Conservation (phyloP, 1,284 basidiomycete genomes). For the Fomes fomentarius region DNA sequence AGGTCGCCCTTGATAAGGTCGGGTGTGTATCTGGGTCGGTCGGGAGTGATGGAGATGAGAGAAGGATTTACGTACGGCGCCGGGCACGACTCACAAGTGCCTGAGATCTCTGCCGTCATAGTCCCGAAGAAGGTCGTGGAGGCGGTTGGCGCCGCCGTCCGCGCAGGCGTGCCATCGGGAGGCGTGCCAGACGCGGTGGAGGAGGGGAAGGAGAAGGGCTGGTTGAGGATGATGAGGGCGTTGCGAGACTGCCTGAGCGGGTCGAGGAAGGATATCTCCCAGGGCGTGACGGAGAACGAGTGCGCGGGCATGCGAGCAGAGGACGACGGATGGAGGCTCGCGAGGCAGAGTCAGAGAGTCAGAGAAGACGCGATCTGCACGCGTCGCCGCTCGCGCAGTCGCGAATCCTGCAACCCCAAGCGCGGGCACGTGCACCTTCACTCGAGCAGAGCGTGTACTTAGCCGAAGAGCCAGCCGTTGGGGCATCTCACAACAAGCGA, state of each 20-base stretch:
- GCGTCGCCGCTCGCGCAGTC: constrained; percentile 14
- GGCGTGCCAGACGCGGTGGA: constrained; percentile 72
- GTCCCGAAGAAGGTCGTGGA: constrained; percentile 64
- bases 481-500: constrained; percentile 5
- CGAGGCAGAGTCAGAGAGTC: background rate
- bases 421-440: constrained; percentile 21
- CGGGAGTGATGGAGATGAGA: constrained; percentile 2
- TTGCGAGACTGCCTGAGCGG: constrained; percentile 22
- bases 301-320: background rate
- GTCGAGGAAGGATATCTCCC: constrained; percentile 41
- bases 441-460: constrained; percentile 16
- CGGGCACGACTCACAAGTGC: constrained; percentile 32
- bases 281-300: constrained; percentile 19
- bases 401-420: constrained; percentile 1
- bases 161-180: constrained; percentile 78
- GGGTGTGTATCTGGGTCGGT: constrained; percentile 63
- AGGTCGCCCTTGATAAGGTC: constrained; percentile 93
- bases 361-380: background rate
- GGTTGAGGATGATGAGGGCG: constrained; percentile 88
- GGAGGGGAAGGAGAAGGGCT: constrained; percentile 73
- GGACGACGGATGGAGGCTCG: background rate
- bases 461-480: constrained; percentile 13
- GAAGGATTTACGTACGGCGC: constrained; percentile 17
- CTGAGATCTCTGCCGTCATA: constrained; percentile 32
- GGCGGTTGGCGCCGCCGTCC: constrained; percentile 92